A percentile compares a stretch with the other conserved stretches of the same genome.
phyloP scores from a whole-genome alignment of 164 flowering plant species.

The Chimonanthus praecox region DNA sequence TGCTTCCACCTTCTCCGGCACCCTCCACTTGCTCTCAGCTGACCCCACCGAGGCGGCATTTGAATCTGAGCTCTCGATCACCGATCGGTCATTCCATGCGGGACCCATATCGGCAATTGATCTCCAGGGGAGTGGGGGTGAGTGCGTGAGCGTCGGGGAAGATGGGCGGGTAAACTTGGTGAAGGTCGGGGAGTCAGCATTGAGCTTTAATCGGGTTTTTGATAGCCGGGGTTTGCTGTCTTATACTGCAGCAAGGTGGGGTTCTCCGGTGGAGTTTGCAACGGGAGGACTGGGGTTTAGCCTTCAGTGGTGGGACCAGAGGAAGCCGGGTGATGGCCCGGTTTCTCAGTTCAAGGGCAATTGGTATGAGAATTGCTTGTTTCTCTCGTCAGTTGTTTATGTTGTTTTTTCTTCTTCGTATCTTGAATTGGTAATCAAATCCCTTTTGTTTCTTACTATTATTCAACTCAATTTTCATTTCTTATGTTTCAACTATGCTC shows the following conservation, averaged over 20 bases:
- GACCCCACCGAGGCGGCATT: slow-evolving; percentile 27
- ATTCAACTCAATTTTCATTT: too few relatives aligned
- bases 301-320: slow-evolving; percentile 91
- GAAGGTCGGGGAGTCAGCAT: slow-evolving; percentile 25
- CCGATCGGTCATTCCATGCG: slow-evolving; percentile 36
- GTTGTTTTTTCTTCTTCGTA: background rate
- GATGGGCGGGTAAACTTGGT: slow-evolving; percentile 84
- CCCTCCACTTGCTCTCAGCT: slow-evolving; percentile 42
- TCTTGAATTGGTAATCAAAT: too few relatives aligned
- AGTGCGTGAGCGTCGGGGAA: slow-evolving; percentile 66
- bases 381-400: background rate
- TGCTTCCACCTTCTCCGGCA: slow-evolving; percentile 53
- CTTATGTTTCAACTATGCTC: too few relatives aligned
- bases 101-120: slow-evolving; percentile 58
- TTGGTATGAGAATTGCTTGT: slow-evolving; percentile 40
- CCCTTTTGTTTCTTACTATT: too few relatives aligned
- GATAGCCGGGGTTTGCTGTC: slow-evolving; percentile 69
- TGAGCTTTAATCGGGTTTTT: slow-evolving; percentile 35
- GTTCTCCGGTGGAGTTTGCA: slow-evolving; percentile 72
- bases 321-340: slow-evolving; percentile 58
- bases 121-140: slow-evolving; percentile 42
- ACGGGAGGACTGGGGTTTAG: slow-evolving; percentile 80
- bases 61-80: slow-evolving; percentile 29
- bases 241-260: slow-evolving; percentile 77
- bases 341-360: slow-evolving; percentile 61